These are phyloP conservation scores for Xylaria scruposa DNA, from an alignment of 495 filamentous ascomycete genomes.

Conservation along the genomic window DNA sequence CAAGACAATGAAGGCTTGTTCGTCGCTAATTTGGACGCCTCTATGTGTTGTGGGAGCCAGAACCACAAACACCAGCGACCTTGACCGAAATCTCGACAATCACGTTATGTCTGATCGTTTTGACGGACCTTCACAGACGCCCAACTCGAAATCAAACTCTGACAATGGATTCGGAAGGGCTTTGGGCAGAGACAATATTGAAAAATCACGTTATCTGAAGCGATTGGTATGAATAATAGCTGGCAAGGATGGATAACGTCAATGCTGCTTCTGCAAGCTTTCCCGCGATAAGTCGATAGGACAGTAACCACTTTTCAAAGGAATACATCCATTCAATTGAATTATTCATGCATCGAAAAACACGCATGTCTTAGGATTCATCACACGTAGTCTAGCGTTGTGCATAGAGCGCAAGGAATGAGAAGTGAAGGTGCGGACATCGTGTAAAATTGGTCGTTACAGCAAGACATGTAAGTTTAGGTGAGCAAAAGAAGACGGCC, in stretches of 20 bases:
- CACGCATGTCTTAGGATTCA: neutral
- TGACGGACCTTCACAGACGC: neutral
- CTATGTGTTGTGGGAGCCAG: constrained; percentile 8
- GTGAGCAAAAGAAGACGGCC: neutral
- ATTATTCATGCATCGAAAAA: neutral
- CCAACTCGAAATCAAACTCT: neutral
- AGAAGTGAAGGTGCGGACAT: neutral
- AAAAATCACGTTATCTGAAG: neutral
- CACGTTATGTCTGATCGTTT: neutral
- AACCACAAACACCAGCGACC: neutral
- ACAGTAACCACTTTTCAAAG: neutral
- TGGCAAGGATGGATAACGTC: neutral
- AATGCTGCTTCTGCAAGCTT: neutral
- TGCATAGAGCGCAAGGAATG: neutral
- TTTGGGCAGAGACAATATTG: neutral
- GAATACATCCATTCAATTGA: constrained; percentile 4
- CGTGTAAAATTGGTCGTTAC: neutral
- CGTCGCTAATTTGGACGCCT: constrained; percentile 23
- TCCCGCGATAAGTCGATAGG: neutral
- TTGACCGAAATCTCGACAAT: neutral
- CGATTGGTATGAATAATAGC: neutral
- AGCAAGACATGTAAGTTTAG: neutral
- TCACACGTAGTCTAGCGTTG: neutral
- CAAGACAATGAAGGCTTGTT: constrained; percentile 27
- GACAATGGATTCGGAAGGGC: neutral